Evolutionary conservation across 225 moss, liverwort and hornwort genomes (phyloP).

Genomic region (Bryum argenteum): DNA sequence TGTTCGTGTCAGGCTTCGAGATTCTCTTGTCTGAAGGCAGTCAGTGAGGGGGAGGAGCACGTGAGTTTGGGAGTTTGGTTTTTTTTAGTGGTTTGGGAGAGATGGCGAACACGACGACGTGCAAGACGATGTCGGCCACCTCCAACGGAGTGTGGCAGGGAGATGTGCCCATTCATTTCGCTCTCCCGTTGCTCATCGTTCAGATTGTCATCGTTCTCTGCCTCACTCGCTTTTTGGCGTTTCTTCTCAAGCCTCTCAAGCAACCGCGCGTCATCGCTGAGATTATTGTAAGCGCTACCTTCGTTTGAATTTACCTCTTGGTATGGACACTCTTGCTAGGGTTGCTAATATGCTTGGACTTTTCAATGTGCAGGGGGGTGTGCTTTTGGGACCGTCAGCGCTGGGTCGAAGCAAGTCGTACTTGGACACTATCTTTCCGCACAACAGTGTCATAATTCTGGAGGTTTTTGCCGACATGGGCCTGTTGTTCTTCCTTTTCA

Average conservation of each 20-base stretch:
- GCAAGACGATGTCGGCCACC: slow-evolving; percentile 73
- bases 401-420: slow-evolving; percentile 62
- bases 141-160: slow-evolving; percentile 94
- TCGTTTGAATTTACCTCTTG: too few relatives aligned
- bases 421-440: slow-evolving; percentile 56
- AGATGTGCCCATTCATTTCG: slow-evolving; percentile 64
- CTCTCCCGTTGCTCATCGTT: slow-evolving; percentile 74
- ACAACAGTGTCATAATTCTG: slow-evolving; percentile 62
- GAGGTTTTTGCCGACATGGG: slow-evolving; percentile 83
- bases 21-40: slow-evolving; percentile 17
- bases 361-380: slow-evolving; percentile 60
- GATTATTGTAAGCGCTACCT: slow-evolving; percentile 63
- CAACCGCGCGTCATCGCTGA: slow-evolving; percentile 90
- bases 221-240: slow-evolving; percentile 62
- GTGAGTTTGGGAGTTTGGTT: slow-evolving; percentile 6
- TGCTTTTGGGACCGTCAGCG: slow-evolving; percentile 86
- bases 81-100: neutral
- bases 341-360: too few relatives aligned
- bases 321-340: neutral
- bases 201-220: slow-evolving; percentile 61
- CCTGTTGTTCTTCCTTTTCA: slow-evolving; percentile 86
- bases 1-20: slow-evolving; percentile 35
- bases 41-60: neutral
- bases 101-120: slow-evolving; percentile 49
- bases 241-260: slow-evolving; percentile 66